A percentile compares a stretch with the other conserved stretches of the same genome.
These are phyloP conservation scores for Tricholoma bakamatsutake DNA, from an alignment of 768 basidiomycete genomes.

Conservation along the genomic window DNA sequence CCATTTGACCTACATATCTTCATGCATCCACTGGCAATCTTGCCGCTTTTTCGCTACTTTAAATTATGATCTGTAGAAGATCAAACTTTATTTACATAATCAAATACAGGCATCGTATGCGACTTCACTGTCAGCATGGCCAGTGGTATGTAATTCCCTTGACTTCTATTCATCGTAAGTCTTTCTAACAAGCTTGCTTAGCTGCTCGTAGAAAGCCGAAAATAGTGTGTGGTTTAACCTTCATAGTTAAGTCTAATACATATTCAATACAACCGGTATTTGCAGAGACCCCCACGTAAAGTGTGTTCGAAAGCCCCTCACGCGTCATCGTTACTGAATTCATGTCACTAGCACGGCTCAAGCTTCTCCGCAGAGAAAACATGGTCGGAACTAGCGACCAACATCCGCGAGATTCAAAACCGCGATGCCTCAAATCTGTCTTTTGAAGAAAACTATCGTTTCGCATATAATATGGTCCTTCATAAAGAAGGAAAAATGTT, in stretches of 20 bases:
- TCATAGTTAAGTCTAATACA: constrained; percentile 4
- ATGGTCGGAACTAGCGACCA: constrained; percentile 74
- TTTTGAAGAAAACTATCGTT: constrained; percentile 40
- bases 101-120: not conserved
- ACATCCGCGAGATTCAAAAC: constrained; percentile 92
- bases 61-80: not conserved
- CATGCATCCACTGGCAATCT: not conserved
- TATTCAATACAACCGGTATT: not conserved
- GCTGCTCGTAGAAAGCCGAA: constrained; percentile 34
- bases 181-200: constrained; percentile 9
- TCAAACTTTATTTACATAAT: too few relatives aligned
- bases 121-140: constrained; percentile 17
- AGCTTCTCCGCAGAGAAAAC: constrained; percentile 78
- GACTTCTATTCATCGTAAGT: not conserved
- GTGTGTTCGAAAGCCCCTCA: constrained; percentile 18
- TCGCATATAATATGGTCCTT: constrained; percentile 19
- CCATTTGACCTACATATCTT: not conserved
- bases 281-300: constrained; percentile 43
- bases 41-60: constrained; percentile 5
- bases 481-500: constrained; percentile 43
- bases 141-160: constrained; percentile 12
- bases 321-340: not conserved
- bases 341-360: constrained; percentile 54
- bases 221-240: constrained; percentile 34
- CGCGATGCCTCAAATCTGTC: constrained; percentile 87